phyloP scores from a whole-genome alignment of 2,329 filamentous ascomycete genomes.

The Seiridium cupressi region DNA sequence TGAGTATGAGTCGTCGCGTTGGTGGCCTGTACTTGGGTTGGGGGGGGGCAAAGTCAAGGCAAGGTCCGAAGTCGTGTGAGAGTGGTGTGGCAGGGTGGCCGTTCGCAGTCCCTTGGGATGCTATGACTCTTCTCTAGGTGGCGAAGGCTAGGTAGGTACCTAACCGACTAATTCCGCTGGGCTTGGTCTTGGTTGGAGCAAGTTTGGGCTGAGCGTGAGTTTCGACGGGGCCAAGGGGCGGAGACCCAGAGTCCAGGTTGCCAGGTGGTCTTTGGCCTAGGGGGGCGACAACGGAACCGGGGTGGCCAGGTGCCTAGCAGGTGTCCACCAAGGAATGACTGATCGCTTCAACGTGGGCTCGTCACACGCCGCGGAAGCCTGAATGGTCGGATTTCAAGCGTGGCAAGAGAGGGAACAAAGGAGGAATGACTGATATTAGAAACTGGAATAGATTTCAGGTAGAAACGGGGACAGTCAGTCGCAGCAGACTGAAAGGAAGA shows the following conservation, averaged over 20 bases:
- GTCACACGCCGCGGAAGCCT: slow-evolving; percentile 27
- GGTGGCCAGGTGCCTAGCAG: slow-evolving; percentile 26
- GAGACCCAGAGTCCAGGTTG: neutral
- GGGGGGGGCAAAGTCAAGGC: slow-evolving; percentile 19
- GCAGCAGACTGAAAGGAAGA: neutral
- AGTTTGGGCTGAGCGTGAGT: slow-evolving; percentile 14
- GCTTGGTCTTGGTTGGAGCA: neutral
- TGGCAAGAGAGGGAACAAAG: slow-evolving; percentile 22
- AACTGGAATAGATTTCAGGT: slow-evolving; percentile 4
- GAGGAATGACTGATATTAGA: slow-evolving; percentile 13
- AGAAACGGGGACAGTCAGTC: neutral
- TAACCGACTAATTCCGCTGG: slow-evolving; percentile 25
- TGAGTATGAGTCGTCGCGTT: slow-evolving; percentile 15
- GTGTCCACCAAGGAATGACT: slow-evolving; percentile 18
- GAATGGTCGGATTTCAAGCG: slow-evolving; percentile 10
- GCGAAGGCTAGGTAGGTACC: slow-evolving; percentile 20
- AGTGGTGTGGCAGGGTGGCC: slow-evolving; percentile 7
- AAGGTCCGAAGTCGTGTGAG: slow-evolving; percentile 7
- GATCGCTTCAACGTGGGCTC: neutral
- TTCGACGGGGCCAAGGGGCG: slow-evolving; percentile 5
- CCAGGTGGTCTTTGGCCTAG: slow-evolving; percentile 21
- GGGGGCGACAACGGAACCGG: slow-evolving; percentile 7
- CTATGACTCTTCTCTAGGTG: slow-evolving; percentile 34
- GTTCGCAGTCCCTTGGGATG: slow-evolving; percentile 8
- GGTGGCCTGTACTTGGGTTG: slow-evolving; percentile 9